Base-by-base conservation (phyloP, 106 monocot genomes). In the Dioscorea zingiberensis region DNA sequence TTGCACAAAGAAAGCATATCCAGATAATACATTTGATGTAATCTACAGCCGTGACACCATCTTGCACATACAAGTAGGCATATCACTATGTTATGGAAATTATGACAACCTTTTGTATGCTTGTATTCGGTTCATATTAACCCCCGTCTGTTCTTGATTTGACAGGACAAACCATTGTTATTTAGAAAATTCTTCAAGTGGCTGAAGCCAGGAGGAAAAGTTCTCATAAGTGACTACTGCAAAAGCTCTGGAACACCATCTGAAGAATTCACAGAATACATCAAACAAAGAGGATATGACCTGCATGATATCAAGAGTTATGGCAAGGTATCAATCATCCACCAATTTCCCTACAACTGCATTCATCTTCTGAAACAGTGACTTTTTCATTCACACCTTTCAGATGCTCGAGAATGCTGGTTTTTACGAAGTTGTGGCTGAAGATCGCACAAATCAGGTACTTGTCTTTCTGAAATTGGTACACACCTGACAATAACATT, bases 361-460 rank as follows among this genome's bases (percentile, higher is more conserved):
- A 21, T 60, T 48, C 10, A 15, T 16, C 63, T 63, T 44, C 6
- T 44, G 2, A 63, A 63, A 8, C 6, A 27, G 27, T 51, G 16
- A 21, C 4, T 38, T n/a, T 2, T 25, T 25, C 27, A 62, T 62
- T 47, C 15, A 13, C 3, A 1, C 17, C 13, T 51, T 51, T 51
- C 75, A 97, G 97, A 88, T 97, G 91, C 85, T 97, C 2, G 69
- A 73, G 77, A 83, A 81, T 77, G 88, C 91, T 66, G 97, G 92
- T 56, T 97, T 97, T 49, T 28, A 62, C 51, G 79, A 88, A 21
- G 92, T 97, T 56, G 51, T 82, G 59, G 91, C 97, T n/a, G 97
- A 97, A 81, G 97, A 97, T 55, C 71, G 85, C 17, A 97, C 97
- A n/a, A 51, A 86, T 66, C 92, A 97, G 97, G 97, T 94, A 73